Base-by-base conservation (phyloP, 257 asterid genomes). In the Scutellaria galericulata region DNA sequence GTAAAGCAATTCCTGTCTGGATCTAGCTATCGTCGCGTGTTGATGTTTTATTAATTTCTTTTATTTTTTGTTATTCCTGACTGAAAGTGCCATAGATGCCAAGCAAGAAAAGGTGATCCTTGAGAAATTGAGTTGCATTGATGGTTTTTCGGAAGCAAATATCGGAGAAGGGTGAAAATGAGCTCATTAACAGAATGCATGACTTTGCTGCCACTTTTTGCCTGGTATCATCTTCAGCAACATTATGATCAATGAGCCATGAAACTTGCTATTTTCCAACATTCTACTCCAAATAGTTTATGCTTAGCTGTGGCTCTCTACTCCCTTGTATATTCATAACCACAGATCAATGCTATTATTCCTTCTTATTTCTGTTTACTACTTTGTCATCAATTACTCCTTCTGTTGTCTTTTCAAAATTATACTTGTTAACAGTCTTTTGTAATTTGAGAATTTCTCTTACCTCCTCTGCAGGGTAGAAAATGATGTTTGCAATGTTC, bases 81-180 rank as follows among this genome's bases (percentile, higher is more conserved):
- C 85, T 44, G 80, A 70, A 69, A 61, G 60, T 73, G 50, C 64
- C 45, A 63, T 63, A 89, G 98, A 94, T 77, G 84, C 88, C 71
- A 91, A 88, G 84, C 98, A 91, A 85, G 99, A 94, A 78, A 84
- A 41, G 81, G 51, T 88, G 83, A 91, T 94, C 71, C 87, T 94
- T 57, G 83, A 80, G 87, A 94, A 86, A 84, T 89, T 94, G 86
- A 78, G 88, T 70, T 83, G 89, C 82, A 79, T 82, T n/a, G 80
- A 81, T 60, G 92, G 77, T 82, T 78, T 86, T 71, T 81, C 81
- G 1, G 82, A 18, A 60, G 46, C 82, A 56, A 78, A 74, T 77
- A 70, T 66, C 7, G 24, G 15, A 5, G 75, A 75, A 47, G 72
- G 64, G n/a, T 77, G 78, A 82, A 18, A 7, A 2, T 3, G 14